Conservation (phyloP, 345 rosid genomes). For the Turritis glabra region DNA sequence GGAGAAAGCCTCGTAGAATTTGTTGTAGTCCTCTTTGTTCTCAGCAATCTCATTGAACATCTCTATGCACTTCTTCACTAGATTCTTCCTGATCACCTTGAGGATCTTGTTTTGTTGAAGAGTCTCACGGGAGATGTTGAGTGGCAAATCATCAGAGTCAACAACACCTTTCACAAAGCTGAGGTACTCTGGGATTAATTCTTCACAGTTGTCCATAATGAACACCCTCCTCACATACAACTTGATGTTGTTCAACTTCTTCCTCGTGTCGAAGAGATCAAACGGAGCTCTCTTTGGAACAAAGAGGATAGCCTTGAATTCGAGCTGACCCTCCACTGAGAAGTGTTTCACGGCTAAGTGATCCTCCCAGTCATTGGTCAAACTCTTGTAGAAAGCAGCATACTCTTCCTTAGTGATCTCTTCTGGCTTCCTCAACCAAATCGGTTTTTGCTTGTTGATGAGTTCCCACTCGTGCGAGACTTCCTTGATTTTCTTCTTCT, state of each 20-base stretch:
- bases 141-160: slow-evolving; percentile 89
- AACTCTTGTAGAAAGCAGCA: slow-evolving; percentile 83
- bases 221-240: slow-evolving; percentile 83
- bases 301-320: slow-evolving; percentile 80
- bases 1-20: slow-evolving; percentile 82
- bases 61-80: slow-evolving; percentile 88
- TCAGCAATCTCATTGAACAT: slow-evolving; percentile 90
- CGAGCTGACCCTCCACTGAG: slow-evolving; percentile 94
- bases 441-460: slow-evolving; percentile 88
- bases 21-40: slow-evolving; percentile 84
- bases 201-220: slow-evolving; percentile 96
- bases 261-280: slow-evolving; percentile 79
- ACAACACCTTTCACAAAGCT: slow-evolving; percentile 88
- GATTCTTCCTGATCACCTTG: slow-evolving; percentile 88
- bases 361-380: slow-evolving; percentile 89
- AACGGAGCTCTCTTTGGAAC: slow-evolving; percentile 87
- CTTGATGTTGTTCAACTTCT: slow-evolving; percentile 89
- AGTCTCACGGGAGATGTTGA: slow-evolving; percentile 88
- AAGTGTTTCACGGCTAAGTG: slow-evolving; percentile 87
- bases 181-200: slow-evolving; percentile 77
- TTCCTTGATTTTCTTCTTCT: slow-evolving; percentile 89
- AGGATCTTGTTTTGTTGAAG: slow-evolving; percentile 95
- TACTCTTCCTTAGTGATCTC: slow-evolving; percentile 89
- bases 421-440: slow-evolving; percentile 91
- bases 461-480: slow-evolving; percentile 87